A percentile compares a stretch with the other conserved stretches of the same genome.
These are phyloP conservation scores for Pontederia paniculata DNA, from an alignment of 176 grass and related monocot species.

Conservation along the genomic window DNA sequence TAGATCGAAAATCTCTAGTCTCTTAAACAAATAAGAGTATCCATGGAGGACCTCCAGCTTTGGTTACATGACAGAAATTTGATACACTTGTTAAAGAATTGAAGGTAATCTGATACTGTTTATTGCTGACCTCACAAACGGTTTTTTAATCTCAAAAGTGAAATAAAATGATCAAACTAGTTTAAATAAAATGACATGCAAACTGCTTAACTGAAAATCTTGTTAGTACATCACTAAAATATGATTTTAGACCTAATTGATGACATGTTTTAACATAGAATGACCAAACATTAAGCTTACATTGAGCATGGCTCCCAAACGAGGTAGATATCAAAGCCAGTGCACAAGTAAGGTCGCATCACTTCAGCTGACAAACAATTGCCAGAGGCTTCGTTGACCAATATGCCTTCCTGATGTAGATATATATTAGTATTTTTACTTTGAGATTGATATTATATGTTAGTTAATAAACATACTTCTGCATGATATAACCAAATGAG, in stretches of 20 bases:
- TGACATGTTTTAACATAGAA: not conserved
- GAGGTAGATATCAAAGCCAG: constrained; percentile 87
- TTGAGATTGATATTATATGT: not conserved
- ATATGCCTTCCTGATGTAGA: constrained; percentile 23
- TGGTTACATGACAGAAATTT: too few species aligned
- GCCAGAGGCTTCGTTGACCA: constrained; percentile 12
- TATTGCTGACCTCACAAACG: too few species aligned
- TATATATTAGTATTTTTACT: constrained; percentile 6
- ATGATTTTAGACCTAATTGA: not conserved
- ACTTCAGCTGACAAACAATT: constrained; percentile 23
- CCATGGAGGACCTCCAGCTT: too few species aligned
- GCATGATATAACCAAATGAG: not conserved
- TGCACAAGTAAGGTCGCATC: constrained; percentile 76
- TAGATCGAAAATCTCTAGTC: too few species aligned
- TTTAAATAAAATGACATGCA: too few species aligned
- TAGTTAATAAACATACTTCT: too few species aligned
- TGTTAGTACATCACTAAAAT: not conserved
- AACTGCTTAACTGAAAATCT: not conserved
- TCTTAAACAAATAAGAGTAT: too few species aligned
- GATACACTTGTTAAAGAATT: too few species aligned
- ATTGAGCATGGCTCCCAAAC: constrained; percentile 84
- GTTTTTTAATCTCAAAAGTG: too few species aligned
- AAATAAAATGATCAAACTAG: too few species aligned
- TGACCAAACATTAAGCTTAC: constrained; percentile 27
- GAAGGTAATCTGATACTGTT: too few species aligned